These are phyloP conservation scores for Allium sativum DNA, from an alignment of 106 monocot genomes.

Conservation along the genomic window DNA sequence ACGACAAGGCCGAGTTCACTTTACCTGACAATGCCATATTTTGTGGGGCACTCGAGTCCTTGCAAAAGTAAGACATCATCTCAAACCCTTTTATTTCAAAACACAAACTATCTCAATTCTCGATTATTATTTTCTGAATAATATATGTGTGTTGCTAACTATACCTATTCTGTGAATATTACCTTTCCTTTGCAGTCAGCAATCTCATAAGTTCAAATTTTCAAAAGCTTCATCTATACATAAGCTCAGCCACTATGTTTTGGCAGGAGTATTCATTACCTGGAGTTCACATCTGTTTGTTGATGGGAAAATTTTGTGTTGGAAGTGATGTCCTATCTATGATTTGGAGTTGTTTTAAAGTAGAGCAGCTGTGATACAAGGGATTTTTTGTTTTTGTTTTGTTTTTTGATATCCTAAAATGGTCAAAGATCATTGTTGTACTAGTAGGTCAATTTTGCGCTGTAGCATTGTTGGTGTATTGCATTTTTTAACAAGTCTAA, in stretches of 20 bases:
- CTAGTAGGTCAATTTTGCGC: background rate
- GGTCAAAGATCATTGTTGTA: background rate
- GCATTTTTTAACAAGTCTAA: background rate
- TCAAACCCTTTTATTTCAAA: background rate
- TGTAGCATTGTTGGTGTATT: background rate
- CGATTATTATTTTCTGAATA: background rate
- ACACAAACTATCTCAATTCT: no score
- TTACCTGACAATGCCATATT: conserved; percentile 77
- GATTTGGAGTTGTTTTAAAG: background rate
- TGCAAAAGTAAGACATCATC: conserved; percentile 53
- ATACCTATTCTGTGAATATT: background rate
- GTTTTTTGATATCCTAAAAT: background rate
- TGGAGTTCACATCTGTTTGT: background rate
- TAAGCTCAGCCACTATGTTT: background rate
- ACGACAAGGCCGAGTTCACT: conserved; percentile 52
- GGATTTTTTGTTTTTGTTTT: background rate
- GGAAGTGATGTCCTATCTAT: background rate
- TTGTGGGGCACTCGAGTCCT: conserved; percentile 67
- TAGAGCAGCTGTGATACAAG: background rate
- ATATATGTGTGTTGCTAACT: background rate
- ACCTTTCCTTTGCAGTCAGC: conserved; percentile 10
- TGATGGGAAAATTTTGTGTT: background rate
- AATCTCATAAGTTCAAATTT: conserved; percentile 9
- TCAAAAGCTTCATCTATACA: conserved; percentile 1
- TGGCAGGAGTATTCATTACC: background rate